phyloP scores from a whole-genome alignment of 2,329 filamentous ascomycete genomes.

The Bisporella sp. region DNA sequence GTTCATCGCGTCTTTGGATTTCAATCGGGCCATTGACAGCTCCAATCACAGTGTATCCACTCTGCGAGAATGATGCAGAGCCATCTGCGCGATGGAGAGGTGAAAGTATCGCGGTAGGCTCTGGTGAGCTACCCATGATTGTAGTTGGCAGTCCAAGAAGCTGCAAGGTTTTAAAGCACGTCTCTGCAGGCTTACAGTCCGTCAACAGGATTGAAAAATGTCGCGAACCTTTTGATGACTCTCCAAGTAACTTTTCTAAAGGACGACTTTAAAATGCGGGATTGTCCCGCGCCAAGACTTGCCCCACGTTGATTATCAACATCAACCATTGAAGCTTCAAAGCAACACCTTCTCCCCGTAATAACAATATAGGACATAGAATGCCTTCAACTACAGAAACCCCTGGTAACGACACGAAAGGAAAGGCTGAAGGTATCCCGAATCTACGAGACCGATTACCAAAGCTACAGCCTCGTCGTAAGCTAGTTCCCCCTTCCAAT shows the following conservation, averaged over 20 bases:
- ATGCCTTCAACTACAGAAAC: conserved; percentile 22
- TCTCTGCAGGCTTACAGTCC: too few species aligned
- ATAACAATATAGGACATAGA: conserved; percentile 7
- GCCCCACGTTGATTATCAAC: neutral
- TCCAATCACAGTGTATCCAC: conserved; percentile 74
- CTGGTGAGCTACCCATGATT: conserved; percentile 38
- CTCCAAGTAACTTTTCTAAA: too few species aligned
- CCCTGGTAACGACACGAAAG: neutral
- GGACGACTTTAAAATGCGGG: too few species aligned
- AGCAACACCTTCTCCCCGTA: neutral
- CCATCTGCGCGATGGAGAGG: conserved; percentile 68
- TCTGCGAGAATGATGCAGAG: conserved; percentile 68
- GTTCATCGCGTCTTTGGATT: conserved; percentile 79
- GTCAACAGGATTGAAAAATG: neutral
- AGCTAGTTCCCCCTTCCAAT: conserved; percentile 44
- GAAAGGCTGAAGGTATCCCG: conserved; percentile 28
- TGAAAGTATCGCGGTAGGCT: conserved; percentile 41
- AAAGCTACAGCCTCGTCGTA: conserved; percentile 59
- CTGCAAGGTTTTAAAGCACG: too few species aligned
- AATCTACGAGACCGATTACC: conserved; percentile 53
- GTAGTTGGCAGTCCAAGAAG: neutral
- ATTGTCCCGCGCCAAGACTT: neutral
- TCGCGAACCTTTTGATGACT: neutral
- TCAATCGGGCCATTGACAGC: conserved; percentile 92
- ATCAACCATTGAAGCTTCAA: neutral